These are phyloP conservation scores for Hyaloraphidium curvatum DNA, from an alignment of 192 early-diverging fungal species.

Conservation along the genomic window DNA sequence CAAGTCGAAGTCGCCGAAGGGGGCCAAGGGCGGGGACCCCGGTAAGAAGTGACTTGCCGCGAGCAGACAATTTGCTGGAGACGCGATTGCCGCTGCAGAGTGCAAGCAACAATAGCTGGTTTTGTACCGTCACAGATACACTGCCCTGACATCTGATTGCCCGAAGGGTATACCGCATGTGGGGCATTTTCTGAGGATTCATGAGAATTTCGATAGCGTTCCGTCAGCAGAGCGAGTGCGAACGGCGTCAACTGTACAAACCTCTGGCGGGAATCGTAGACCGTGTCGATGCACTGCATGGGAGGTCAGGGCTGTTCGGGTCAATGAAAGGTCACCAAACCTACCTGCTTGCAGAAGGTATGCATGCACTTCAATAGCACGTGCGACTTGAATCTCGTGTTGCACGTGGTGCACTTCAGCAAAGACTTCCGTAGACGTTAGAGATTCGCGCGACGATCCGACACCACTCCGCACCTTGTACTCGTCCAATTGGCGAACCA, in stretches of 20 bases:
- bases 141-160: not conserved
- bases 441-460: slow-evolving; percentile 10
- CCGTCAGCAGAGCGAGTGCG: too few species aligned
- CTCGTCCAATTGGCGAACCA: slow-evolving; percentile 29
- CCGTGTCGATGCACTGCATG: slow-evolving; percentile 72
- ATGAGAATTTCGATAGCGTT: too few species aligned
- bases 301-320: slow-evolving; percentile 5
- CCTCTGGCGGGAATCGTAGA: slow-evolving; percentile 72
- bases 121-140: not conserved
- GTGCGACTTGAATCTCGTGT: slow-evolving; percentile 65
- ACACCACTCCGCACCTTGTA: slow-evolving; percentile 20
- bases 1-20: not conserved
- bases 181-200: slow-evolving; percentile 9
- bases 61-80: not conserved
- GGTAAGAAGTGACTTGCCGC: not conserved
- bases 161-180: slow-evolving; percentile 6
- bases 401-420: slow-evolving; percentile 79
- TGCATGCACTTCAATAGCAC: slow-evolving; percentile 80
- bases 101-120: not conserved
- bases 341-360: slow-evolving; percentile 51
- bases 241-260: too few species aligned
- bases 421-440: slow-evolving; percentile 42
- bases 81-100: not conserved
- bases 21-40: not conserved
- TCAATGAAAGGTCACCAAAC: not conserved